A percentile compares a stretch with the other conserved stretches of the same genome.
These are phyloP conservation scores for Trichosporon sp. DNA, from an alignment of 1,284 basidiomycete species.

Conservation along the genomic window DNA sequence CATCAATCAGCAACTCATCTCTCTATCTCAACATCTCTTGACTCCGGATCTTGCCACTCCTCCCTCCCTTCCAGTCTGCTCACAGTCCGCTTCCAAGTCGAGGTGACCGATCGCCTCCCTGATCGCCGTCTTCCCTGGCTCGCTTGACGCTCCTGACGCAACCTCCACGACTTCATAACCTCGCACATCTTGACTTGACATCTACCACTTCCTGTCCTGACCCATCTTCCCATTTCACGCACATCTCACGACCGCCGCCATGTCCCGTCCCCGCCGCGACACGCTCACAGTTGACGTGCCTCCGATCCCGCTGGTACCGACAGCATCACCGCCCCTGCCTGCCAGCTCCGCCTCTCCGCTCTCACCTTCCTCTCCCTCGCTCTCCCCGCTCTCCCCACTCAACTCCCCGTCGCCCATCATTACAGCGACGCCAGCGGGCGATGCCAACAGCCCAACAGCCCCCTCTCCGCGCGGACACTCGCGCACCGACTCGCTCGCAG, in stretches of 20 bases:
- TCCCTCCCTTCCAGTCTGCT: too few species aligned
- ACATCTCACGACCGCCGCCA: not conserved
- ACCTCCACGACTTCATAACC: not conserved
- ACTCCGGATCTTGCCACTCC: too few species aligned
- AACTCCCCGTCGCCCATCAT: not conserved
- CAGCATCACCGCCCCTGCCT: not conserved
- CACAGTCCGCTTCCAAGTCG: not conserved
- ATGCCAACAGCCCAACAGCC: not conserved
- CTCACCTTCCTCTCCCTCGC: not conserved
- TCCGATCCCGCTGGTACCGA: not conserved
- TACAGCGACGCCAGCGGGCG: not conserved
- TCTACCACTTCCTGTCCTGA: not conserved
- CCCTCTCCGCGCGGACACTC: not conserved
- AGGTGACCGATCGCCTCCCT: not conserved
- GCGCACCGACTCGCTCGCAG: constrained; percentile 1
- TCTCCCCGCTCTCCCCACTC: not conserved
- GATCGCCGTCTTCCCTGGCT: not conserved
- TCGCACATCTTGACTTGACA: too few species aligned
- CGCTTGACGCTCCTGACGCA: not conserved
- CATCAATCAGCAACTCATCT: too few species aligned
- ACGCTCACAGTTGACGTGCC: not conserved
- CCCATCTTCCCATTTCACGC: not conserved
- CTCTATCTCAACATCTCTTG: too few species aligned
- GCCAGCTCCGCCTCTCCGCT: not conserved
- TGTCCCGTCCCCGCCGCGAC: not conserved